Evolutionary conservation across 2,329 filamentous ascomycete species (phyloP).

Genomic region (Calonectria montana): DNA sequence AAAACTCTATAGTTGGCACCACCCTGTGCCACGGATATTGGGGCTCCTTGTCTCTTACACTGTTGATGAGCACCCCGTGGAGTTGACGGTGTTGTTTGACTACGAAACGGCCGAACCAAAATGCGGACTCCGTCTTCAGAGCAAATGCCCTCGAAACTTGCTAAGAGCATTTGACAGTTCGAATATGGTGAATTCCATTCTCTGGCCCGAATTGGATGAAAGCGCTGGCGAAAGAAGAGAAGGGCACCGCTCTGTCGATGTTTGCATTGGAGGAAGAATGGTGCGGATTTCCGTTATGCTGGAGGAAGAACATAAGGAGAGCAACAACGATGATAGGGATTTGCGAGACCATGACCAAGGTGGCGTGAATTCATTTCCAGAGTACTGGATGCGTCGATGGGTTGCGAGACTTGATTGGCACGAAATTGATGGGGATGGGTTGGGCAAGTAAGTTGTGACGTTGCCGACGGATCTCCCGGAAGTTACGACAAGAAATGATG

Average conservation of each 20-base stretch:
- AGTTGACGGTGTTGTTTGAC: not conserved
- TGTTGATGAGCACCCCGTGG: not conserved
- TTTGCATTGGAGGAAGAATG: not conserved
- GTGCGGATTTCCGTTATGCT: not conserved
- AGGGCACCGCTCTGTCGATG: not conserved
- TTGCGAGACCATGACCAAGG: not conserved
- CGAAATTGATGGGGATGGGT: not conserved
- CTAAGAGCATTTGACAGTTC: not conserved
- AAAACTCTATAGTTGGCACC: slow-evolving; percentile 1
- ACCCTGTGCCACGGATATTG: not conserved
- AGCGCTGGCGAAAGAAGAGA: not conserved
- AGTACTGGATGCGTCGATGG: not conserved
- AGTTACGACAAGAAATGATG: not conserved
- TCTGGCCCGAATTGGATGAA: not conserved
- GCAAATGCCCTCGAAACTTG: not conserved
- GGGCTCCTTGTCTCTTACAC: not conserved
- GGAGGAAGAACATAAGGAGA: not conserved
- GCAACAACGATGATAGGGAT: not conserved
- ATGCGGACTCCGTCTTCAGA: not conserved
- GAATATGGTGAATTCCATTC: not conserved
- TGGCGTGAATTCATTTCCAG: not conserved
- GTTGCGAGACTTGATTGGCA: not conserved
- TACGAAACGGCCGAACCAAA: not conserved
- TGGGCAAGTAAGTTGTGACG: not conserved
- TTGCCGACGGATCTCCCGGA: not conserved